Base-by-base conservation (phyloP, 208 protist species). In the Crithidia expoeki region DNA sequence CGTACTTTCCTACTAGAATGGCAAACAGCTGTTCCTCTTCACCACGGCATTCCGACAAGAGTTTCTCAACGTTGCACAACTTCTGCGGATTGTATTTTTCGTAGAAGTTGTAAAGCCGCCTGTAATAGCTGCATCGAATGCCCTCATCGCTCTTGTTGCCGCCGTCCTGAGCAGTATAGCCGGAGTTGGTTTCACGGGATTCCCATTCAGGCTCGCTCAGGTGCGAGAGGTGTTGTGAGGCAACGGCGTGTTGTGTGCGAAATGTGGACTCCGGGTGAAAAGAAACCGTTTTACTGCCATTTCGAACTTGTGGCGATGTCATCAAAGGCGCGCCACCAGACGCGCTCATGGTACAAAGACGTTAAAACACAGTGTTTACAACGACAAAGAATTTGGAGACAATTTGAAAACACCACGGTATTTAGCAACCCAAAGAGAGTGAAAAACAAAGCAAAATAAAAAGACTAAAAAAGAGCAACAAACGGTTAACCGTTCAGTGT, bases 71-170 rank as follows among this genome's bases (percentile, higher is more conserved):
- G 59, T 77, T 59, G 47, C 72, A 61, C 27, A 92, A 53, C 51
- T 94, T 94, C 33, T 81, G 57, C 6, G 89, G 86, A 52, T 94
- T 92, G 70, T 94, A 94, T 47, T 79, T 77, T 57, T 83, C 70
- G 63, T 94, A 94, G 57, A 94, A 94, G 14, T 58, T 69, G 49
- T 80, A 77, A n/a, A 94, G 68, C 17, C 88, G 74, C 28, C 57
- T 59, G 68, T 78, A 81, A 52, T 88, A 90, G 38, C 69, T 58
- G 4, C 77, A 52, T 5, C 62, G 59, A 30, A 76, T 71, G 17
- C 66, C 57, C 32, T 84, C 81, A 33, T 69, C 55, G 14, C 52
- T 42, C 32, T 32, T 57, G 27, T 78, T 67, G 14, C 63, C 49
- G 7, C 66, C 70, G 25, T 76, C 59, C 50, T 84, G 77, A 2